These are phyloP conservation scores for Cyclotella kingstonii DNA, from an alignment of 108 stramenopile genomes.

Conservation along the genomic window DNA sequence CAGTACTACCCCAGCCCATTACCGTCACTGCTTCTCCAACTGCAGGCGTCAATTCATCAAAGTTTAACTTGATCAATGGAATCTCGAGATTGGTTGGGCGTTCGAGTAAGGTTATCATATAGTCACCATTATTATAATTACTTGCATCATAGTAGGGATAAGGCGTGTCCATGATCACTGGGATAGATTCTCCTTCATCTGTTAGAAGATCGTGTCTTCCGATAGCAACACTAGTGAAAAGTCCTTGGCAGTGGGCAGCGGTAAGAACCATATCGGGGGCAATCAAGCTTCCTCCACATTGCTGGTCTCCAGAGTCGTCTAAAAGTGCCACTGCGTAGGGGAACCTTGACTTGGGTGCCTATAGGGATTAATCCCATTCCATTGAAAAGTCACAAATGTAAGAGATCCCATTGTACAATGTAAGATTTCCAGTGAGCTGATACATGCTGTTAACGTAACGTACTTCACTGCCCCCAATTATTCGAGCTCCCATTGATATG, in stretches of 20 bases:
- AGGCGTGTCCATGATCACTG: not conserved
- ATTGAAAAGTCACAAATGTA: too few species aligned
- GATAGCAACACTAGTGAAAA: not conserved
- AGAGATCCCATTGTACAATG: too few species aligned
- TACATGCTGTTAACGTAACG: too few species aligned
- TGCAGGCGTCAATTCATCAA: slow-evolving; percentile 24
- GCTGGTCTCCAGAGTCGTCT: slow-evolving; percentile 5
- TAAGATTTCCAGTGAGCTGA: too few species aligned
- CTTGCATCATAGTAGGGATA: slow-evolving; percentile 22
- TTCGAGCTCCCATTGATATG: too few species aligned
- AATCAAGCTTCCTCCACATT: slow-evolving; percentile 33
- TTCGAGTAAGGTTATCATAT: slow-evolving; percentile 19
- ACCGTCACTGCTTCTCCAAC: slow-evolving; percentile 36
- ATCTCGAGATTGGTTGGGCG: not conserved
- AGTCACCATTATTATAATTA: slow-evolving; percentile 14
- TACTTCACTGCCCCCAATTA: too few species aligned
- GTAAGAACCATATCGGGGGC: slow-evolving; percentile 21
- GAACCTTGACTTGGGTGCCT: slow-evolving; percentile 18
- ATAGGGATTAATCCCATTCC: too few species aligned
- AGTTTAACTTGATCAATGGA: slow-evolving; percentile 25
- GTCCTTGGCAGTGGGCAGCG: slow-evolving; percentile 28
- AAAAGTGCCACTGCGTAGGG: slow-evolving; percentile 24
- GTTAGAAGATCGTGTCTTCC: slow-evolving; percentile 19
- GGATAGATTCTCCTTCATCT: slow-evolving; percentile 17
- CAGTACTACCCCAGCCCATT: slow-evolving; percentile 51